Percentiles rank a stretch among this genome's conserved stretches.
Evolutionary conservation across 371 early-diverging fungal species (phyloP).

Genomic region (Synchytrium microbalum): DNA sequence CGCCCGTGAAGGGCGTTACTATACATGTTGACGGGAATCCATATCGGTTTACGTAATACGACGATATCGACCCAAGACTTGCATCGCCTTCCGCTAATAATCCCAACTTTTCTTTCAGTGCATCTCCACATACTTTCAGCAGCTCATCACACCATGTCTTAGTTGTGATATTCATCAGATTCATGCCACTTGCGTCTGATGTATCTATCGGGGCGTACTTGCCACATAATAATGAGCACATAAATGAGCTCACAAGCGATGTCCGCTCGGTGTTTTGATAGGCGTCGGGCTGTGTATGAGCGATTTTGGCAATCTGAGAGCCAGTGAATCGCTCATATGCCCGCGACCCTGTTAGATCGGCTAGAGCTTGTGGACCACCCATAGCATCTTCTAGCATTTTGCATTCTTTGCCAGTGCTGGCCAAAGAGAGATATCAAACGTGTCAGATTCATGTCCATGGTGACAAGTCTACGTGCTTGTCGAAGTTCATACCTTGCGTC

Average conservation of each 20-base stretch:
- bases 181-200: conserved; percentile 77
- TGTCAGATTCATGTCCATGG: not conserved
- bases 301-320: conserved; percentile 26
- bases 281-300: conserved; percentile 20
- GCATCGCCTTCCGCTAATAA: conserved; percentile 36
- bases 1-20: conserved; percentile 71
- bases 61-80: conserved; percentile 32
- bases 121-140: conserved; percentile 39
- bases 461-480: not conserved
- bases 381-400: conserved; percentile 46
- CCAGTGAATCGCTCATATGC: conserved; percentile 78
- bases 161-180: conserved; percentile 59
- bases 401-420: conserved; percentile 61
- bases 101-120: conserved; percentile 33
- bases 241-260: conserved; percentile 65
- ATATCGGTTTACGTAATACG: conserved; percentile 45
- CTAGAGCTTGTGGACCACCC: conserved; percentile 52
- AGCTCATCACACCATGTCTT: conserved; percentile 46
- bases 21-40: conserved; percentile 51
- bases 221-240: conserved; percentile 56
- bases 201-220: conserved; percentile 56
- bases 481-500: conserved; percentile 38
- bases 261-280: conserved; percentile 48
- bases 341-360: conserved; percentile 61
- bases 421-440: not conserved